phyloP scores from a whole-genome alignment of 441 rosid genomes.

The Populus hybrid region DNA sequence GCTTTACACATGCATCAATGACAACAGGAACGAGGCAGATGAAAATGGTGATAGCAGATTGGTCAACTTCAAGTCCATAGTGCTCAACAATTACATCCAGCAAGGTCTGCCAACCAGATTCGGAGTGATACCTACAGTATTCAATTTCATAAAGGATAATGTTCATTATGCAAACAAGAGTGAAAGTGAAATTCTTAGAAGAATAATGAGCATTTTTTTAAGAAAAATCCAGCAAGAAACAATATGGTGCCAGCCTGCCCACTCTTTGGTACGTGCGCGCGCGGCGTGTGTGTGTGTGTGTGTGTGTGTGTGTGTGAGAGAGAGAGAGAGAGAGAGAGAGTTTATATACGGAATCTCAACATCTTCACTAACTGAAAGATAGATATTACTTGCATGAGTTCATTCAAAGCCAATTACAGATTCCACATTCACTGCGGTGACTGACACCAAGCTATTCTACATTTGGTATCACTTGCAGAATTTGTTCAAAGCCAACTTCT shows the following conservation, averaged over 20 bases:
- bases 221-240: not conserved
- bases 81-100: conserved; percentile 73
- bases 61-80: conserved; percentile 77
- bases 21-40: conserved; percentile 70
- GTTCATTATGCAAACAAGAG: not conserved
- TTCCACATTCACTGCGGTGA: not conserved
- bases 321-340: not conserved
- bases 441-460: not conserved
- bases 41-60: conserved; percentile 60
- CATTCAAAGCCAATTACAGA: not conserved
- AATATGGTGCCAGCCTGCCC: not conserved
- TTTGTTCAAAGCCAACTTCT: conserved; percentile 7
- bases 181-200: not conserved
- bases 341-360: not conserved
- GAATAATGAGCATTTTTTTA: not conserved
- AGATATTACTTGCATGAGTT: too few species aligned
- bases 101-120: conserved; percentile 86
- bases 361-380: not conserved
- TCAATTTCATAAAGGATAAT: not conserved
- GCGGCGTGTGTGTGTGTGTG: too few species aligned
- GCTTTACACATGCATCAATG: conserved; percentile 77
- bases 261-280: too few species aligned
- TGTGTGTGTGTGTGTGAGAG: too few species aligned
- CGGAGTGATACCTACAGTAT: conserved; percentile 79
- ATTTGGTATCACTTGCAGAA: not conserved